phyloP scores from a whole-genome alignment of 2,329 filamentous ascomycete genomes.

The Botrytis aclada region DNA sequence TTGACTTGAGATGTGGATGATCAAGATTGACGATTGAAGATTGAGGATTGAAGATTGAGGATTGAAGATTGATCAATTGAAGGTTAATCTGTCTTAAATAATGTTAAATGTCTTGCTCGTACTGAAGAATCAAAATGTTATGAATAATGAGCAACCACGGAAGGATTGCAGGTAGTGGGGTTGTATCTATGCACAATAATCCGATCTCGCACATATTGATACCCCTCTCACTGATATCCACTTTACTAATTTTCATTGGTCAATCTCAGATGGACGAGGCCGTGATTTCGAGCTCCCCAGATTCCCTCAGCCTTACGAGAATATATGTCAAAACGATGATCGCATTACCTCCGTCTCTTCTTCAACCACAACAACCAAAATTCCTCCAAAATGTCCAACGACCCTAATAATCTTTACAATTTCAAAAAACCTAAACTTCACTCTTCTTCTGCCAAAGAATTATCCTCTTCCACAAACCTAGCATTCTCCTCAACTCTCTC shows the following conservation, averaged over 20 bases:
- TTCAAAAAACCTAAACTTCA: constrained; percentile 59
- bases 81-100: neutral
- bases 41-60: too few species aligned
- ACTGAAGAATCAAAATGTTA: neutral
- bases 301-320: constrained; percentile 6
- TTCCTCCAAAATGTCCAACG: constrained; percentile 15
- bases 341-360: neutral
- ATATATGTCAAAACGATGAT: neutral
- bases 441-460: constrained; percentile 57
- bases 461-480: constrained; percentile 69
- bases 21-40: too few species aligned
- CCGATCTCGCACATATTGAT: constrained; percentile 19
- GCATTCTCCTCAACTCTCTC: constrained; percentile 87
- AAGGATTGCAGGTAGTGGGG: constrained; percentile 7
- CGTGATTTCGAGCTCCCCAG: neutral
- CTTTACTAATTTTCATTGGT: neutral
- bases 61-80: neutral
- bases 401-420: constrained; percentile 67
- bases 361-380: neutral
- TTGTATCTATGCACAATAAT: constrained; percentile 12
- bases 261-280: neutral
- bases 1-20: constrained; percentile 2
- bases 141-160: neutral
- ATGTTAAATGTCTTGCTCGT: neutral
- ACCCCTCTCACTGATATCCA: neutral